Evolutionary conservation across 2,329 filamentous ascomycete genomes (phyloP), one percentile per base, ranked within the genome.

Genomic region (Aspergillus alliaceus): DNA sequence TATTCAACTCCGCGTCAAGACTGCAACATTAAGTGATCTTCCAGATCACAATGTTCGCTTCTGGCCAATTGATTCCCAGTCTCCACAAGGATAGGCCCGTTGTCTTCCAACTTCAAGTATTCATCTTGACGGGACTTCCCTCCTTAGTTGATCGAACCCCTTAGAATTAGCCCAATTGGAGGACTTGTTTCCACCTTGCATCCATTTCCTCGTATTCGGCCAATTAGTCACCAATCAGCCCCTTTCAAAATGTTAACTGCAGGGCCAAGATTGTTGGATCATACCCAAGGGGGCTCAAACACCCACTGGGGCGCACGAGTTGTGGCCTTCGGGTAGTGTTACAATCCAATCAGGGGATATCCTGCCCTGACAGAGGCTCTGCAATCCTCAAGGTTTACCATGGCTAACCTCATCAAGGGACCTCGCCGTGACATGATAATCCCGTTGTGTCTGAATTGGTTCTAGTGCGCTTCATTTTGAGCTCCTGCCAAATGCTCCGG

Each of bases 141-240:
- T 20, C 1, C n/a, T 29, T 11, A 31, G 25, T 15, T 14, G 6
- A 42, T 22, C 24, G 14, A 47, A 31, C 15, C 25, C 25, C 9
- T 31, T 47, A 31, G 11, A 20, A 2, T 31, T 29, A 25, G 22
- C 15, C 44, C 25, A 22, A 27, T 29, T 11, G 25, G 31, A 3
- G 39, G 27, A 47, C 15, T 31, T 31, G 18, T 47, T 25, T 46
- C 27, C 25, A 24, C 12, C 39, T 31, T 32, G 51, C 20, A 24
- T 46, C 51, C 20, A 44, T 46, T 32, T 9, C 35, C 53, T 55
- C 53, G 53, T 55, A 55, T 55, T 55, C 53, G 53, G 53, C 32
- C 2, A 18, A 51, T 42, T 18, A 32, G 2, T 8, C 14, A 32
- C 53, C 53, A 55, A 55, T 55, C 34, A 51, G 12, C 9, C 8